These are phyloP conservation scores for Dactylellina drechsleri DNA, from an alignment of 2,329 filamentous ascomycete genomes.

Conservation along the genomic window DNA sequence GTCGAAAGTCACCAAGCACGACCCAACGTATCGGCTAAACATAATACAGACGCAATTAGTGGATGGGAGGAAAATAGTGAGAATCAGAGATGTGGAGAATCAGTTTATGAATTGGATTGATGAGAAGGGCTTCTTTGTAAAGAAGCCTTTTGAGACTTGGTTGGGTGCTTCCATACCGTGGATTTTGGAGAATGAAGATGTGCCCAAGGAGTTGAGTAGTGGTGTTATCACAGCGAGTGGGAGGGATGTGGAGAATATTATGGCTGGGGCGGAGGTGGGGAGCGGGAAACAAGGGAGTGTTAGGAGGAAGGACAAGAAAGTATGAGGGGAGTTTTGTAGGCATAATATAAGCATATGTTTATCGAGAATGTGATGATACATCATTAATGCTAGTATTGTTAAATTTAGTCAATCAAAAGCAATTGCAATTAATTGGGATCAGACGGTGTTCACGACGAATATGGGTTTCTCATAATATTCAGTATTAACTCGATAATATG, in stretches of 20 bases:
- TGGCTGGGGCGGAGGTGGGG: slow-evolving; percentile 31
- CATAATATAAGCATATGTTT: too few relatives aligned
- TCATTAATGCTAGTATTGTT: not conserved
- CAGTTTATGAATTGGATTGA: slow-evolving; percentile 83
- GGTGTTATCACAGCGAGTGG: slow-evolving; percentile 43
- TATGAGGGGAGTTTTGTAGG: not conserved
- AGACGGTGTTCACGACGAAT: too few relatives aligned
- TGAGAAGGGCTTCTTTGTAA: slow-evolving; percentile 75
- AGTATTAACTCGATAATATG: too few relatives aligned
- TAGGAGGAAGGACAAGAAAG: slow-evolving; percentile 47
- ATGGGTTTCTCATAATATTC: too few relatives aligned
- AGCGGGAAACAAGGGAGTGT: slow-evolving; percentile 37
- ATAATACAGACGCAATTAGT: slow-evolving; percentile 67
- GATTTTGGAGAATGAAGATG: slow-evolving; percentile 50
- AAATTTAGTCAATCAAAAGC: not conserved
- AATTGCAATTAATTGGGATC: not conserved
- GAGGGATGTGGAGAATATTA: slow-evolving; percentile 19
- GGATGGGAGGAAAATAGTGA: slow-evolving; percentile 59
- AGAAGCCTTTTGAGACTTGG: slow-evolving; percentile 80
- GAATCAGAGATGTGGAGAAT: slow-evolving; percentile 68
- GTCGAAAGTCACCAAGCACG: slow-evolving; percentile 79
- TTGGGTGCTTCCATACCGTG: slow-evolving; percentile 73
- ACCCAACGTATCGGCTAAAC: slow-evolving; percentile 80
- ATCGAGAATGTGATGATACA: not conserved
- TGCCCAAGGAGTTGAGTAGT: slow-evolving; percentile 34